phyloP scores from a whole-genome alignment of 2,329 filamentous ascomycete species.

The Rhinocladiella similis region DNA sequence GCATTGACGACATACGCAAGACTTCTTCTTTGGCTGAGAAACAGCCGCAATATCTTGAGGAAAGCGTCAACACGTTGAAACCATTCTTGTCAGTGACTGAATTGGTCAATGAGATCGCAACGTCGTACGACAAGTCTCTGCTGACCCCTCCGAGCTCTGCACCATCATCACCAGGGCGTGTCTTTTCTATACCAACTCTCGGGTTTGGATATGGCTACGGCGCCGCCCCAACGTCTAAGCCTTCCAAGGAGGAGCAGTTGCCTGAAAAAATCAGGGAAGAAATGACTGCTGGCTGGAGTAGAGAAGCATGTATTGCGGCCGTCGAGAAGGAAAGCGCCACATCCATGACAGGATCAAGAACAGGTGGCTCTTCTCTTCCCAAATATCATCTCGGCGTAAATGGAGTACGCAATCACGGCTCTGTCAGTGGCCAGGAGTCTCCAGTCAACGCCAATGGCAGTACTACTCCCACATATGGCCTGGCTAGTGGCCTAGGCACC shows the following conservation, averaged over 20 bases:
- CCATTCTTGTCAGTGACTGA: constrained; percentile 74
- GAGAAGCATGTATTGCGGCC: constrained; percentile 68
- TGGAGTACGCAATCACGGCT: constrained; percentile 17
- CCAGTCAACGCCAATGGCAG: constrained; percentile 28
- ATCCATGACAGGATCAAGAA: constrained; percentile 74
- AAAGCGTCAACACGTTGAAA: constrained; percentile 62
- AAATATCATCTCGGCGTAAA: constrained; percentile 30
- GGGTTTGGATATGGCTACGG: constrained; percentile 48
- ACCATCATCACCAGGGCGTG: constrained; percentile 66
- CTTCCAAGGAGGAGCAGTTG: constrained; percentile 54
- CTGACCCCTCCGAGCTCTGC: constrained; percentile 69
- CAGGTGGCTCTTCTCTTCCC: constrained; percentile 44
- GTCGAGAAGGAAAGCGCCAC: constrained; percentile 66
- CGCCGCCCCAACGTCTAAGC: constrained; percentile 34
- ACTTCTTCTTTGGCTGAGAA: constrained; percentile 37
- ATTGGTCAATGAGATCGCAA: constrained; percentile 73
- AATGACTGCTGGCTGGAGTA: constrained; percentile 78
- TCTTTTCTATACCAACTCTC: constrained; percentile 62
- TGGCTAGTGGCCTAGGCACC: constrained; percentile 30
- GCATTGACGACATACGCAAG: constrained; percentile 61
- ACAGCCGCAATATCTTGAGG: constrained; percentile 48
- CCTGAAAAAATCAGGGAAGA: constrained; percentile 69
- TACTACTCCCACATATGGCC: constrained; percentile 24
- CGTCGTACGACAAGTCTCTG: constrained; percentile 65
- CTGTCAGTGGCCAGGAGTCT: constrained; percentile 20